A percentile compares a stretch with the other conserved stretches of the same genome.
Evolutionary conservation across 345 rosid genomes (phyloP).

Genomic region (Eucalyptus cloeziana): DNA sequence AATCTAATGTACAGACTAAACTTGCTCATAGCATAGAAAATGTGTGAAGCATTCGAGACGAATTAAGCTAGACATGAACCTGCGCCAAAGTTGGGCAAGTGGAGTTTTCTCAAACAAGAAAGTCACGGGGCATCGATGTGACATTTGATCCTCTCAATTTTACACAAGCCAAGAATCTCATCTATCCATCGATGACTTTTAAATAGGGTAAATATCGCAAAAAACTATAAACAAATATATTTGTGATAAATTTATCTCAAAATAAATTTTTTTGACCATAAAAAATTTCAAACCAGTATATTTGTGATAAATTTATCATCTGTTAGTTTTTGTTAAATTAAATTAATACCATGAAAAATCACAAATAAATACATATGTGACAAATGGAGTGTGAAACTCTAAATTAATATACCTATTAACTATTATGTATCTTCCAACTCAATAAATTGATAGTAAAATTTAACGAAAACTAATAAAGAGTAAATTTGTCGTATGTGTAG

Average conservation of each 20-base stretch:
- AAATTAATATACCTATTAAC: no score
- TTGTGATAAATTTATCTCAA: rapidly evolving
- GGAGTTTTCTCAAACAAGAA: background rate
- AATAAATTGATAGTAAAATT: no score
- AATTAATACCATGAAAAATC: rapidly evolving
- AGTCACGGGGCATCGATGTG: rapidly evolving
- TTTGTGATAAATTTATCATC: no score
- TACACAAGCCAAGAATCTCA: rapidly evolving
- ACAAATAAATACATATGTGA: no score
- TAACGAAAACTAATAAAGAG: rapidly evolving
- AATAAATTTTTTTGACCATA: rapidly evolving
- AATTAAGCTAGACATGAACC: background rate
- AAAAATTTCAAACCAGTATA: rapidly evolving
- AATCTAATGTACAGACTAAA: background rate
- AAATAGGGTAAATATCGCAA: no score
- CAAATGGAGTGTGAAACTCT: no score
- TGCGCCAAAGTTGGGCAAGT: rapidly evolving
- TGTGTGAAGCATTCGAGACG: background rate
- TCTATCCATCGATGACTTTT: background rate
- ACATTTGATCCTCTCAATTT: background rate
- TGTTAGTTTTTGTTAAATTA: rapidly evolving
- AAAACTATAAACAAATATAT: rapidly evolving
- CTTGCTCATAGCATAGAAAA: background rate
- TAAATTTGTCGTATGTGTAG: rapidly evolving
- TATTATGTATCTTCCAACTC: rapidly evolving